A percentile compares a stretch with the other conserved stretches of the same genome.
phyloP scores from a whole-genome alignment of 2,329 filamentous ascomycete species.

The Paecilomyces dactylethromorphus region DNA sequence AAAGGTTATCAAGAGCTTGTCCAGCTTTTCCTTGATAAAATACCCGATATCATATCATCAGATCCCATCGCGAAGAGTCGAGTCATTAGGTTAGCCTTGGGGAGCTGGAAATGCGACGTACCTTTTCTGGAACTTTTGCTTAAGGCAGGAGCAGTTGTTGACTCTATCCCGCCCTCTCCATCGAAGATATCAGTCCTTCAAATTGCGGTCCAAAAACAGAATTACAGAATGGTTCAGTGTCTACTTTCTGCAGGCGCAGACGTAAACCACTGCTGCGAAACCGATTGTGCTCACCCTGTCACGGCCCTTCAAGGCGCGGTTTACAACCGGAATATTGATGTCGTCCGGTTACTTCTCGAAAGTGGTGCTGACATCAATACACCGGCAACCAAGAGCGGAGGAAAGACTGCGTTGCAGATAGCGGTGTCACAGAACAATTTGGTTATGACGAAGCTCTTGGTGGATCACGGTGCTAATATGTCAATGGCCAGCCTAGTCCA shows the following conservation, averaged over 20 bases:
- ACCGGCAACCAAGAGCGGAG: slow-evolving; percentile 3
- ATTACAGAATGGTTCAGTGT: slow-evolving; percentile 7
- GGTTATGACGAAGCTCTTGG: slow-evolving; percentile 11
- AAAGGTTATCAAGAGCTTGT: slow-evolving; percentile 1
- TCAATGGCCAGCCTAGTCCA: slow-evolving; percentile 12
- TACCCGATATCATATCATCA: slow-evolving; percentile 5
- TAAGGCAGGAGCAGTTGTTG: slow-evolving; percentile 7
- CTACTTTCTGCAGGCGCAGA: slow-evolving; percentile 10
- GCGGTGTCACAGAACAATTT: slow-evolving; percentile 5
- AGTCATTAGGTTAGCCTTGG: background rate
- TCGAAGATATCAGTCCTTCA: slow-evolving; percentile 5
- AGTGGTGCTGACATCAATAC: slow-evolving; percentile 18
- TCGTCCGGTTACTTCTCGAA: slow-evolving; percentile 14
- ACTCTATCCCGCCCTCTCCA: background rate
- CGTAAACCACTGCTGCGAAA: slow-evolving; percentile 5
- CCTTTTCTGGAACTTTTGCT: background rate
- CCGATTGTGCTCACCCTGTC: no score
- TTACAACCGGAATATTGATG: slow-evolving; percentile 5
- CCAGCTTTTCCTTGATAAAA: slow-evolving; percentile 5
- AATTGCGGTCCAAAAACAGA: slow-evolving; percentile 4
- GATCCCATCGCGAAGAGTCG: slow-evolving; percentile 4
- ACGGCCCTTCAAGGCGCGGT: slow-evolving; percentile 11
- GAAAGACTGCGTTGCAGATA: slow-evolving; percentile 9
- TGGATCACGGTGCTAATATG: slow-evolving; percentile 16
- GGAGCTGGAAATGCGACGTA: no score